Base-by-base conservation (phyloP, 768 basidiomycete species). In the Omphalotus guepiniiformis region DNA sequence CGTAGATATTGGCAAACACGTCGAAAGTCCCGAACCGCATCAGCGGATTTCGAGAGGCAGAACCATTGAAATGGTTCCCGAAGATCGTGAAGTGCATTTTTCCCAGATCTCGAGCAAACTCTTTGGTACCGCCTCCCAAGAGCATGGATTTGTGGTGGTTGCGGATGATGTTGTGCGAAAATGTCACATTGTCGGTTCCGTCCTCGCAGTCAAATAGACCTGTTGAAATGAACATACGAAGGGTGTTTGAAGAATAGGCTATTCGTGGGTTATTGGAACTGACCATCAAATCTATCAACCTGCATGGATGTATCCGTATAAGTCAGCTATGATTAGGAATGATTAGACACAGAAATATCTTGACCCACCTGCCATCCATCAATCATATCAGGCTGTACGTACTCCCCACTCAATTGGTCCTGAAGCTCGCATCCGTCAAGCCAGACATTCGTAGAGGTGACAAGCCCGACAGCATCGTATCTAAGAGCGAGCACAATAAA, bases 21-120 rank as follows among this genome's bases (percentile, higher is more conserved):
- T 57, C 53, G 43, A 52, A 54, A n/a, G 51, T 38, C 18, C 53
- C 55, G 40, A 57, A 57, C 19, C 55, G 47, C 44, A 57, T 54
- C 15, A 48, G 44, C 15, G 53, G 55, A 29, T 50, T 57, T 28
- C 51, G 38, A 8, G 55, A 57, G 4, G 51, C 47, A 18, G 53
- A 57, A 13, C 29, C 39, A 22, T 49, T 57, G 29, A 54, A 57
- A 39, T 50, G 44, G 27, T 57, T 57, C 15, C 47, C 50, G 27
- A 54, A 53, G 28, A 53, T 50, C 6, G 53, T 57, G 36, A 57
- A 52, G 25, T 39, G 47, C 53, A 54, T 57, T 46, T 50, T 49
- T 4, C 53, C 50, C 6, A 54, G 50, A 41, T 56, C 53, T 6
- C 50, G 36, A 42, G 45, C 42, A 12, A 52, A 46, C 30, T 56